phyloP scores from a whole-genome alignment of 345 rosid species.

The Geranium rotundifolium region DNA sequence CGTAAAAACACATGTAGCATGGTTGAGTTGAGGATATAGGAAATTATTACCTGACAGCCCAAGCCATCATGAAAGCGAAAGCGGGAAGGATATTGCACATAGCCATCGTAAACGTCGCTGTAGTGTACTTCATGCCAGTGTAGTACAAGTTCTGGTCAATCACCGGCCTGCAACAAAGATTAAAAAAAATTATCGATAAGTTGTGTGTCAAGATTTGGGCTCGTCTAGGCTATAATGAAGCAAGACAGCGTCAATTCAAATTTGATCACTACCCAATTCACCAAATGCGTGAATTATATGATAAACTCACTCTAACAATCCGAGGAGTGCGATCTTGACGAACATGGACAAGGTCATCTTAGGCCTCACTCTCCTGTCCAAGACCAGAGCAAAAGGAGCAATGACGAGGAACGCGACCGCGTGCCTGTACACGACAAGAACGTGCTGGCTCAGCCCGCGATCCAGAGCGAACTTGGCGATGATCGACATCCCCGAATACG shows the following conservation, averaged over 20 bases:
- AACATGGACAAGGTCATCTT: constrained; percentile 62
- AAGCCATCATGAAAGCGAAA: constrained; percentile 75
- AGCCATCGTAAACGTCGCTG: constrained; percentile 76
- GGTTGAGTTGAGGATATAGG: no score
- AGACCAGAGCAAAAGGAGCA: constrained; percentile 62
- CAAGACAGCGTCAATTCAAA: no score
- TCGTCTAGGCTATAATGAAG: no score
- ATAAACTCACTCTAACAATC: constrained; percentile 55
- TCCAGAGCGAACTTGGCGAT: constrained; percentile 43
- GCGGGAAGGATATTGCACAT: constrained; percentile 73
- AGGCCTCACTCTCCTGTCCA: constrained; percentile 73
- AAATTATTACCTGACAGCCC: constrained; percentile 45
- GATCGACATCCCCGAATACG: constrained; percentile 41
- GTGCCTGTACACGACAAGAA: constrained; percentile 61
- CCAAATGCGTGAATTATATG: background rate
- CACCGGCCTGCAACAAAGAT: constrained; percentile 32
- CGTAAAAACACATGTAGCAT: constrained; percentile 30
- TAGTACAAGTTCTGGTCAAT: constrained; percentile 59
- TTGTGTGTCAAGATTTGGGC: no score
- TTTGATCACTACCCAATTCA: no score
- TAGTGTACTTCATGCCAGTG: constrained; percentile 78
- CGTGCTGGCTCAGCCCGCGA: constrained; percentile 54
- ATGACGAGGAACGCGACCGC: constrained; percentile 43
- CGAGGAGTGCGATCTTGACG: constrained; percentile 52
- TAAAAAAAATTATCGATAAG: background rate